A percentile compares a stretch with the other conserved stretches of the same genome.
Conservation (phyloP, 2,329 filamentous ascomycete species). For the Colletotrichum shisoi region DNA sequence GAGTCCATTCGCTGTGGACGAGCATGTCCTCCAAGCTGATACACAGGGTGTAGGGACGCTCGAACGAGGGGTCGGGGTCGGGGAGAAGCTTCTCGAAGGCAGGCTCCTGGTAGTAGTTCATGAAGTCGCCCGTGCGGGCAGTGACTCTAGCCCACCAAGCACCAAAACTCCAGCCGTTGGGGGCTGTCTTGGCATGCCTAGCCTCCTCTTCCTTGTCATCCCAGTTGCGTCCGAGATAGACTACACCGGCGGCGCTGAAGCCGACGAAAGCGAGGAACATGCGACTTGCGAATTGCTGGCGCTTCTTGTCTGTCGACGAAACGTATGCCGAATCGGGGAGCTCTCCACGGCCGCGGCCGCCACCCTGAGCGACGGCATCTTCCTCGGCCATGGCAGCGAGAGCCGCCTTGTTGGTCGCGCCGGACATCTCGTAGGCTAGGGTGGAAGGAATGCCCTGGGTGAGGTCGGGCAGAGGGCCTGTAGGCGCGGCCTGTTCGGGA, state of each 20-base stretch:
- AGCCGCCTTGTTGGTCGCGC: slow-evolving; percentile 43
- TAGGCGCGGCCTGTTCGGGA: slow-evolving; percentile 35
- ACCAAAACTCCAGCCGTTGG: slow-evolving; percentile 78
- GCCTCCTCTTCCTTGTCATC: slow-evolving; percentile 78
- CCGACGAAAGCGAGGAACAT: slow-evolving; percentile 70
- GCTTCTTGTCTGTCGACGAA: slow-evolving; percentile 86
- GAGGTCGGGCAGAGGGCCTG: slow-evolving; percentile 81
- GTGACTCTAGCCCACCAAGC: slow-evolving; percentile 83
- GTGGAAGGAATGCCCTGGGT: slow-evolving; percentile 96
- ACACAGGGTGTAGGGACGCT: slow-evolving; percentile 90
- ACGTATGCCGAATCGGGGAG: slow-evolving; percentile 83
- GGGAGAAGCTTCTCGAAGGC: slow-evolving; percentile 93
- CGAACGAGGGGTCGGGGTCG: slow-evolving; percentile 78
- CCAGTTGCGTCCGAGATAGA: slow-evolving; percentile 90
- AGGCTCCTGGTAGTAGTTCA: slow-evolving; percentile 95
- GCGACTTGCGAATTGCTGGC: slow-evolving; percentile 77
- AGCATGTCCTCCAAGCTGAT: slow-evolving; percentile 92
- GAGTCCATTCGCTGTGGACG: slow-evolving; percentile 91
- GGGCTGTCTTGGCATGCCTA: slow-evolving; percentile 69
- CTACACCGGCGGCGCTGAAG: slow-evolving; percentile 63
- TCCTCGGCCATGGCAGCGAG: slow-evolving; percentile 40
- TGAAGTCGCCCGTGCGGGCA: slow-evolving; percentile 76
- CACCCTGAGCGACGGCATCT: slow-evolving; percentile 55
- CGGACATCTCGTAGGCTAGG: slow-evolving; percentile 75
- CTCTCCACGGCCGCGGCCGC: slow-evolving; percentile 66